Conservation (phyloP, 2,329 filamentous ascomycete genomes). For the Colletotrichum truncatum region DNA sequence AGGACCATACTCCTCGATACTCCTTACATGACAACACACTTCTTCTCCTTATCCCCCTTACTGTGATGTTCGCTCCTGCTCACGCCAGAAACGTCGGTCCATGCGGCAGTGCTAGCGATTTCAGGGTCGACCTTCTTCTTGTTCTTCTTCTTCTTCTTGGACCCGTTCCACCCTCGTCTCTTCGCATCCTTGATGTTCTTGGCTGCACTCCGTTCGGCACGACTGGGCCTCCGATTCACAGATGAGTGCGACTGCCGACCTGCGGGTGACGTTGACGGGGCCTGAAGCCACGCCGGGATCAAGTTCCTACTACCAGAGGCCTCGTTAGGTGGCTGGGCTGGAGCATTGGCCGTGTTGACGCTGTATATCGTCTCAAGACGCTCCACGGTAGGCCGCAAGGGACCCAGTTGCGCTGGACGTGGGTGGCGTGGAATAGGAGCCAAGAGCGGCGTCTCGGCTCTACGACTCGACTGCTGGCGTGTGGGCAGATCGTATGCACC, state of each 20-base stretch:
- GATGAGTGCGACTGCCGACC: slow-evolving; percentile 50
- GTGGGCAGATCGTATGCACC: slow-evolving; percentile 60
- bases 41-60: slow-evolving; percentile 54
- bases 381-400: slow-evolving; percentile 57
- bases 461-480: slow-evolving; percentile 41
- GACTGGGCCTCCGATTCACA: slow-evolving; percentile 59
- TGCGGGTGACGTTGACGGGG: slow-evolving; percentile 42
- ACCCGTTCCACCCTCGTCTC: slow-evolving; percentile 63
- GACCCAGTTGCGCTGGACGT: slow-evolving; percentile 44
- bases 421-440: slow-evolving; percentile 64
- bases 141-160: slow-evolving; percentile 49
- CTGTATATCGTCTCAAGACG: slow-evolving; percentile 66
- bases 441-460: slow-evolving; percentile 56
- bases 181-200: slow-evolving; percentile 71
- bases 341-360: slow-evolving; percentile 30
- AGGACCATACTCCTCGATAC: background rate
- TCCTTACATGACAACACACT: slow-evolving; percentile 62
- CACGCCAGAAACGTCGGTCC: slow-evolving; percentile 59
- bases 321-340: background rate
- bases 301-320: slow-evolving; percentile 27
- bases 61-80: slow-evolving; percentile 33
- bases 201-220: slow-evolving; percentile 67
- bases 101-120: slow-evolving; percentile 54
- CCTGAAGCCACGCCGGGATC: slow-evolving; percentile 43
- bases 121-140: slow-evolving; percentile 47